Conservation (phyloP, 208 protist genomes). For the Acanthamoeba quina region DNA sequence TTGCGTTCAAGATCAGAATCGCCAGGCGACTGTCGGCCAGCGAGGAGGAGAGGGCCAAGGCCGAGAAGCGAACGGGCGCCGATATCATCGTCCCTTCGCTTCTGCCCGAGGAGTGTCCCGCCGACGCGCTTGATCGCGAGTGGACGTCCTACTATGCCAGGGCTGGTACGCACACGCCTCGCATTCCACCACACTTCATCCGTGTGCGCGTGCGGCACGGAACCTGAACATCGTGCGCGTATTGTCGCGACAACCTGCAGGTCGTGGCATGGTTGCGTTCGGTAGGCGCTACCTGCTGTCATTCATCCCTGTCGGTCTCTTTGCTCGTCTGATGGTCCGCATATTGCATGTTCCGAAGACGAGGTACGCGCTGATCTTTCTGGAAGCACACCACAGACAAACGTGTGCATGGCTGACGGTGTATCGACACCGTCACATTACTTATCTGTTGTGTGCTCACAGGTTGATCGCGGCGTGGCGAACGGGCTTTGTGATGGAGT, state of each 20-base stretch:
- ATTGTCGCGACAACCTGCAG: background rate
- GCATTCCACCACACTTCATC: background rate
- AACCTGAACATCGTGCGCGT: background rate
- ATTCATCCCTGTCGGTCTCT: conserved; percentile 56
- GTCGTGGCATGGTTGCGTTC: conserved; percentile 7
- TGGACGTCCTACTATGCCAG: background rate
- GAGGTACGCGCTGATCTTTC: background rate
- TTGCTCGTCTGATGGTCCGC: conserved; percentile 65
- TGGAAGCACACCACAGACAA: too few species aligned
- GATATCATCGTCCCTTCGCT: conserved; percentile 42
- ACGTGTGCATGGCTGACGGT: background rate
- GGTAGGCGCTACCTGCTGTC: conserved; percentile 27
- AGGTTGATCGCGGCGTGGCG: conserved; percentile 27
- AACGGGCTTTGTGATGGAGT: conserved; percentile 10
- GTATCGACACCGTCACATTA: background rate
- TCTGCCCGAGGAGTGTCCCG: conserved; percentile 45
- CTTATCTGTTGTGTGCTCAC: background rate
- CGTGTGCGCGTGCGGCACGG: background rate
- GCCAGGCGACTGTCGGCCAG: conserved; percentile 23
- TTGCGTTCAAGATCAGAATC: background rate
- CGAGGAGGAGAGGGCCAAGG: conserved; percentile 54
- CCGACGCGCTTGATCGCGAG: background rate
- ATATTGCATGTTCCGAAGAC: conserved; percentile 61
- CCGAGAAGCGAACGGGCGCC: conserved; percentile 36
- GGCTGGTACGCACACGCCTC: background rate